Conservation (phyloP, 2,329 filamentous ascomycete genomes). For the Orbilia quercus region DNA sequence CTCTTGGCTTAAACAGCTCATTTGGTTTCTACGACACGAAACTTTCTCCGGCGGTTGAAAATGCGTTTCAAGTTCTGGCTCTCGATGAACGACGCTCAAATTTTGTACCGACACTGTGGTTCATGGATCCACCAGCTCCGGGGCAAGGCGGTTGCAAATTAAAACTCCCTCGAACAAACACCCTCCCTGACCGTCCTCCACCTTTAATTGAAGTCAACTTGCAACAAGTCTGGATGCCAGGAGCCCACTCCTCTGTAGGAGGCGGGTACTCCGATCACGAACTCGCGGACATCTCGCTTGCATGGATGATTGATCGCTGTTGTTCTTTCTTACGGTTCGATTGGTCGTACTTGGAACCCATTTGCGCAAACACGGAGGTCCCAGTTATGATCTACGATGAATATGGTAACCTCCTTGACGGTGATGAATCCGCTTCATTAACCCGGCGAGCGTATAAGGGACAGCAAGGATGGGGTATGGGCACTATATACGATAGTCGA, state of each 20-base stretch:
- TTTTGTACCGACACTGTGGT: constrained; percentile 49
- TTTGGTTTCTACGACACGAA: constrained; percentile 55
- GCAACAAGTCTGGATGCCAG: constrained; percentile 52
- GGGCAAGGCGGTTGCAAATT: constrained; percentile 58
- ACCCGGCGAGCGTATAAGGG: constrained; percentile 28
- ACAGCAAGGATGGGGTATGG: constrained; percentile 61
- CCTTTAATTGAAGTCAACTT: constrained; percentile 53
- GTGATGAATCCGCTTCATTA: constrained; percentile 23
- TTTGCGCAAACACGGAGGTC: constrained; percentile 45
- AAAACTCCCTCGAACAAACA: constrained; percentile 57
- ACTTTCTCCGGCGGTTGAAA: constrained; percentile 63
- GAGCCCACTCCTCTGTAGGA: constrained; percentile 65
- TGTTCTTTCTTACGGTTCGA: constrained; percentile 62
- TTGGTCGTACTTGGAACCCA: constrained; percentile 61
- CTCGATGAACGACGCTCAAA: constrained; percentile 67
- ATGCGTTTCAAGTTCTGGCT: constrained; percentile 70
- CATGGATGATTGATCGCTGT: constrained; percentile 67
- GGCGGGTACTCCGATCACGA: constrained; percentile 67
- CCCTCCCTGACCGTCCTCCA: constrained; percentile 28
- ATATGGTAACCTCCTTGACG: constrained; percentile 33
- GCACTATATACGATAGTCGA: constrained; percentile 62
- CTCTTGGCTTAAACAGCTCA: constrained; percentile 33
- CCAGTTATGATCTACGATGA: constrained; percentile 37
- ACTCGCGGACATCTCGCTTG: constrained; percentile 66
- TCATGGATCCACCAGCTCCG: constrained; percentile 25